A percentile compares a stretch with the other conserved stretches of the same genome.
Evolutionary conservation across 2,329 filamentous ascomycete genomes (phyloP).

Genomic region (Tolypocladium cylindrosporum): DNA sequence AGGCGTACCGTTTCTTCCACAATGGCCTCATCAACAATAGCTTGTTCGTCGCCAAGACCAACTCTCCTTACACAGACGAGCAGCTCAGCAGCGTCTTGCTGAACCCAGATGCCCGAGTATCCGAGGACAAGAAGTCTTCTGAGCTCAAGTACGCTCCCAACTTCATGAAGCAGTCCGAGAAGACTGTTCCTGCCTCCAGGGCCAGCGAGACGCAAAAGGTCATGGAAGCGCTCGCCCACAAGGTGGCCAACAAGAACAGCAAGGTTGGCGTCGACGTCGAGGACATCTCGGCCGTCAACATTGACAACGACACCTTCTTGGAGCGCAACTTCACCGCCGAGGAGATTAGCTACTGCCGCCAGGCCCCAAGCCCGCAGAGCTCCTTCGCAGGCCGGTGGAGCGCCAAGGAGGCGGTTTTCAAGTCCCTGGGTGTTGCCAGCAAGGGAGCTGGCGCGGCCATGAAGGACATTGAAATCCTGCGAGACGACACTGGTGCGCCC

Average conservation of each 20-base stretch:
- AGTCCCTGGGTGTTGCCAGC: conserved; percentile 80
- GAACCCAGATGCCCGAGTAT: conserved; percentile 84
- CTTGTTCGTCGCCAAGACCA: conserved; percentile 90
- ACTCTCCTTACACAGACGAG: conserved; percentile 80
- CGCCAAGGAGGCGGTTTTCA: conserved; percentile 98
- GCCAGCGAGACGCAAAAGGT: conserved; percentile 60
- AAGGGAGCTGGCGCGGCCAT: conserved; percentile 82
- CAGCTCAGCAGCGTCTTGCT: conserved; percentile 83
- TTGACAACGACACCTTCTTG: conserved; percentile 87
- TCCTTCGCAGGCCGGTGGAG: conserved; percentile 95
- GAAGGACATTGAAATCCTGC: conserved; percentile 89
- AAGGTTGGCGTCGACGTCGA: conserved; percentile 94
- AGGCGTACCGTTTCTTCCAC: conserved; percentile 97
- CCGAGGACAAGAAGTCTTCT: conserved; percentile 75
- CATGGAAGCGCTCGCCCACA: conserved; percentile 66
- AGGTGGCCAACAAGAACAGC: conserved; percentile 46
- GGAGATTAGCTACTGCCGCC: conserved; percentile 80
- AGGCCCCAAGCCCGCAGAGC: conserved; percentile 69
- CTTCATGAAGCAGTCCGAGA: conserved; percentile 56
- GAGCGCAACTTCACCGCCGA: conserved; percentile 84
- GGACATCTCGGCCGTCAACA: conserved; percentile 76
- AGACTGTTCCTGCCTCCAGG: conserved; percentile 37
- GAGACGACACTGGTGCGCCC: conserved; percentile 73
- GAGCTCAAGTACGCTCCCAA: conserved; percentile 63
- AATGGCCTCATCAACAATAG: conserved; percentile 97